Evolutionary conservation across 768 basidiomycete genomes (phyloP).

Genomic region (Amanita muscaria): DNA sequence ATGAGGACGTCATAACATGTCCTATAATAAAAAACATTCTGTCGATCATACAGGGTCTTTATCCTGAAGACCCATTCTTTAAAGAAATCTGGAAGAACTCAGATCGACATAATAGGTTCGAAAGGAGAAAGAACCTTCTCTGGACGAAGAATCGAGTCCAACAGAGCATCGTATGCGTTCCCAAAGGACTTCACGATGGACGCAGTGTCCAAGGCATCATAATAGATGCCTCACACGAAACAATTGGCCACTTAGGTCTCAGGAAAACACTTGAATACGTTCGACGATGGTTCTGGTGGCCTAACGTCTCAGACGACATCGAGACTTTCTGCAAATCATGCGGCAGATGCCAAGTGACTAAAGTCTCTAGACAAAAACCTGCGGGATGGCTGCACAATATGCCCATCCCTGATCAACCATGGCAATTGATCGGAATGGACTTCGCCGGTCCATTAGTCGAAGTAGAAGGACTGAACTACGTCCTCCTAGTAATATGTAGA

Average conservation of each 20-base stretch:
- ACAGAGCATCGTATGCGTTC: neutral
- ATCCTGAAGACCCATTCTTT: neutral
- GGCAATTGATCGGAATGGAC: too few species aligned
- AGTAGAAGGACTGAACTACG: too few species aligned
- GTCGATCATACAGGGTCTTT: neutral
- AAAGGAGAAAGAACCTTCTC: neutral
- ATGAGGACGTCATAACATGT: neutral
- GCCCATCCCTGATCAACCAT: too few species aligned
- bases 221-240: neutral
- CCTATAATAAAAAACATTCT: neutral
- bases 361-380: too few species aligned
- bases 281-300: too few species aligned
- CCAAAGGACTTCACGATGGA: neutral
- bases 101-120: neutral
- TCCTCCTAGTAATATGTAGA: too few species aligned
- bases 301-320: too few species aligned
- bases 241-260: neutral
- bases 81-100: neutral
- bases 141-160: too few species aligned
- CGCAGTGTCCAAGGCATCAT: neutral
- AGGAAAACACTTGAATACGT: conserved; percentile 11
- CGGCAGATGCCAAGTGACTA: too few species aligned
- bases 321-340: too few species aligned
- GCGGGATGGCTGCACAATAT: too few species aligned
- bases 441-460: too few species aligned